Evolutionary conservation across 192 early-diverging fungal species (phyloP).

Genomic region (Backusella morwellensis): DNA sequence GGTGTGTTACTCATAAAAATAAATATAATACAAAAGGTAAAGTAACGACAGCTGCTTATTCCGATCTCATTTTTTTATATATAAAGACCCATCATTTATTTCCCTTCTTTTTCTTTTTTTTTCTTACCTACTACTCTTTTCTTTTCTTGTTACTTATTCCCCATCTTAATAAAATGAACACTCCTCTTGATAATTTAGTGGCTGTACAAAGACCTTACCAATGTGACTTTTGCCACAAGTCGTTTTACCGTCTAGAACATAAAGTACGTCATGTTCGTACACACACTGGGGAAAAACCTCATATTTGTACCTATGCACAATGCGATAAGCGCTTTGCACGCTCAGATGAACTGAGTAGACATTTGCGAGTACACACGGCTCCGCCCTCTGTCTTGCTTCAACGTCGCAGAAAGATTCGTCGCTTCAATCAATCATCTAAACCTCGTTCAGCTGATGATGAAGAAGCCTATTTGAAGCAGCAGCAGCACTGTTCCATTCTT

Average conservation of each 20-base stretch:
- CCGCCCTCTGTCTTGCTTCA: conserved; percentile 37
- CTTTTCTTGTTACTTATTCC: not conserved
- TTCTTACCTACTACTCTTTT: not conserved
- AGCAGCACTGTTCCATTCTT: conserved; percentile 34
- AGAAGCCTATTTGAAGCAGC: conserved; percentile 31
- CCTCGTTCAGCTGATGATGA: conserved; percentile 28
- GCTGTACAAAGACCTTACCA: conserved; percentile 50
- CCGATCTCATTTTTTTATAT: not conserved
- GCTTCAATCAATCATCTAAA: conserved; percentile 12
- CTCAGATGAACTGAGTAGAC: conserved; percentile 66
- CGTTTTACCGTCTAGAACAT: conserved; percentile 81
- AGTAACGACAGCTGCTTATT: conserved; percentile 6
- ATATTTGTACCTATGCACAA: conserved; percentile 60
- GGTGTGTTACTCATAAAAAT: conserved; percentile 6
- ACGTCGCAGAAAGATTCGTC: conserved; percentile 22
- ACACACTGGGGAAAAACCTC: conserved; percentile 85
- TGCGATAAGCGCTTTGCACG: conserved; percentile 83
- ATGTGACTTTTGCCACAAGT: conserved; percentile 57
- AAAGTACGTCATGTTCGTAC: conserved; percentile 81
- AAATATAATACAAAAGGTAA: conserved; percentile 10
- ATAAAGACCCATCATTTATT: conserved; percentile 8
- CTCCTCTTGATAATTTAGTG: not conserved
- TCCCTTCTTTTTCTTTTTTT: not conserved
- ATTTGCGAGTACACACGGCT: conserved; percentile 44
- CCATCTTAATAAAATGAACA: not conserved